A percentile compares a stretch with the other conserved stretches of the same genome.
These are phyloP conservation scores for Biscutella laevigata DNA, from an alignment of 441 rosid genomes.

Conservation along the genomic window DNA sequence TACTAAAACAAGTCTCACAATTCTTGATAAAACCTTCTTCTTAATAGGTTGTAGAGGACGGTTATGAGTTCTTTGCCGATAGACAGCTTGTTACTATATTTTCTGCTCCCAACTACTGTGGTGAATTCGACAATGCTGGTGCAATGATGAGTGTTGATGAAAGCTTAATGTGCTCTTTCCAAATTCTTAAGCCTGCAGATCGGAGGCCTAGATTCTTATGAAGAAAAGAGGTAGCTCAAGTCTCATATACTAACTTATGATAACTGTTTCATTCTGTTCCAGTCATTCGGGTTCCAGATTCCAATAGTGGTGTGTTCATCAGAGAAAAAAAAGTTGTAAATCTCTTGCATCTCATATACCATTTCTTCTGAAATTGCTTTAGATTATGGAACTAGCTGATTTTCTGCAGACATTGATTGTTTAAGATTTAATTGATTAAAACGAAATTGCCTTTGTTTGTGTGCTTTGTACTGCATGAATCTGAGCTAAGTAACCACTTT, in stretches of 20 bases:
- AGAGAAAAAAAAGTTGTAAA: too few species aligned
- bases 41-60: constrained; percentile 64
- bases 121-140: constrained; percentile 70
- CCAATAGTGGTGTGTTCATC: background rate
- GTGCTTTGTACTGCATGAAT: background rate
- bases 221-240: constrained; percentile 24
- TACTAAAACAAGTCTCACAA: background rate
- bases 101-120: constrained; percentile 73
- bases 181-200: constrained; percentile 65
- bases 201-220: constrained; percentile 38
- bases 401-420: background rate
- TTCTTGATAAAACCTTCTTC: background rate
- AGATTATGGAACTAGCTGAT: background rate
- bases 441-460: background rate
- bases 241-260: background rate
- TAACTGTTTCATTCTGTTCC: background rate
- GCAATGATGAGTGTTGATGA: constrained; percentile 78
- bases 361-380: background rate
- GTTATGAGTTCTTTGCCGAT: constrained; percentile 61
- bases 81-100: constrained; percentile 66
- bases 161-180: constrained; percentile 72
- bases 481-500: too few species aligned
- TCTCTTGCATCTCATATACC: too few species aligned
- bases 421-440: background rate
- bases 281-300: background rate